Conservation (phyloP, 495 filamentous ascomycete species). For the Talaromyces stipitatus region DNA sequence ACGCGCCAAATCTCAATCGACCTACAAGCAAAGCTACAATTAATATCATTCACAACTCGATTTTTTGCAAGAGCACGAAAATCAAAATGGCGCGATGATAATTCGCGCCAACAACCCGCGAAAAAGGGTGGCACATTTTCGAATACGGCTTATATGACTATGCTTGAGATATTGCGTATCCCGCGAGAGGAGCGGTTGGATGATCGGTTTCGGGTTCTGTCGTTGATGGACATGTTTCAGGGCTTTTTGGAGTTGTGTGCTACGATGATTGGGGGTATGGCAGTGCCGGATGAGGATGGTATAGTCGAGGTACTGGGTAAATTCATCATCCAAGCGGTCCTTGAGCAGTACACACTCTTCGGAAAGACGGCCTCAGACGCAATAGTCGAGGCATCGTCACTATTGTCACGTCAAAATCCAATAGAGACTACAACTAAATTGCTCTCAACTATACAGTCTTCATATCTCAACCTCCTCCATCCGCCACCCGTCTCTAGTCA, state of each 20-base stretch:
- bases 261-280: constrained; percentile 8
- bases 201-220: neutral
- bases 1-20: constrained; percentile 13
- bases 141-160: constrained; percentile 1
- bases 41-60: constrained; percentile 13
- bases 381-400: neutral
- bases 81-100: neutral
- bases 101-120: neutral
- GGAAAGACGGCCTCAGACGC: constrained; percentile 15
- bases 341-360: constrained; percentile 38
- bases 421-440: neutral
- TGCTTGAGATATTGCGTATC: constrained; percentile 1
- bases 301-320: constrained; percentile 26
- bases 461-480: constrained; percentile 11
- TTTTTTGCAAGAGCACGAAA: constrained; percentile 4
- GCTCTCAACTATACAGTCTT: neutral
- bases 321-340: constrained; percentile 42
- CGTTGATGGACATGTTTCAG: constrained; percentile 33
- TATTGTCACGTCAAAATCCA: neutral
- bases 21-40: constrained; percentile 19
- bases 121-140: neutral
- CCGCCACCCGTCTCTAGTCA: neutral
- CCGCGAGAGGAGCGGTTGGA: neutral
- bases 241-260: constrained; percentile 43
- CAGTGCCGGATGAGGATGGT: neutral